Conservation (phyloP, 345 rosid species). For the Rhizophora apiculata region DNA sequence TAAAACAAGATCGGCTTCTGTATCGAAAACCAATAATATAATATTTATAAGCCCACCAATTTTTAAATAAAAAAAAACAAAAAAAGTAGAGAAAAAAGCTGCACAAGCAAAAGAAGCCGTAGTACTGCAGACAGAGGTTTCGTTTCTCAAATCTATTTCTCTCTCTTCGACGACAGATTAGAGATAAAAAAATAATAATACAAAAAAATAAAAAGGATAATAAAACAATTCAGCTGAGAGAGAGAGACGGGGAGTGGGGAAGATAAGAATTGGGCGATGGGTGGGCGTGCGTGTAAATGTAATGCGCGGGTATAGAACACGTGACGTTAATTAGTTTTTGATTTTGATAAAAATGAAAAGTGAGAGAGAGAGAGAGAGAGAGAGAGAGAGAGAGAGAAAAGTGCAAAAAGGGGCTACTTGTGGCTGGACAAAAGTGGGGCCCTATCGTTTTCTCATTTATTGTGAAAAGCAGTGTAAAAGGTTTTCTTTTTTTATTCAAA, state of each 20-base stretch:
- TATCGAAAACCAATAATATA: no score
- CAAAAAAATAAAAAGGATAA: not conserved
- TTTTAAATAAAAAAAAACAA: no score
- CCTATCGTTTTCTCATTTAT: conserved; percentile 18
- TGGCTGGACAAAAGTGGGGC: conserved; percentile 45
- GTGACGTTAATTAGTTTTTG: not conserved
- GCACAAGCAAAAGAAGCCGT: no score
- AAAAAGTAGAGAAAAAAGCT: no score
- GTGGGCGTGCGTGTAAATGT: conserved; percentile 17
- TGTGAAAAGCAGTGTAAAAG: no score
- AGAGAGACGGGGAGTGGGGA: not conserved
- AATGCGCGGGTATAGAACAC: conserved; percentile 48
- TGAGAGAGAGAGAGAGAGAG: conserved; percentile 10
- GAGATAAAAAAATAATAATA: not conserved
- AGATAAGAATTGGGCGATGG: conserved; percentile 57
- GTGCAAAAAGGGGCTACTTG: not conserved
- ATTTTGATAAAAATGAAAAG: conserved; percentile 13
- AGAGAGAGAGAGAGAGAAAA: not conserved
- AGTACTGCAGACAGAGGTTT: no score
- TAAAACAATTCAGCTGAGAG: no score
- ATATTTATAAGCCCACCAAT: no score
- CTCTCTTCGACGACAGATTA: no score
- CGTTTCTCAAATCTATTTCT: no score
- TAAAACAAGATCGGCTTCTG: no score
- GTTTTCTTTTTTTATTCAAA: conserved; percentile 24